A percentile compares a stretch with the other conserved stretches of the same genome.
phyloP scores from a whole-genome alignment of 352 stramenopile genomes.

The Globisporangium parvum region DNA sequence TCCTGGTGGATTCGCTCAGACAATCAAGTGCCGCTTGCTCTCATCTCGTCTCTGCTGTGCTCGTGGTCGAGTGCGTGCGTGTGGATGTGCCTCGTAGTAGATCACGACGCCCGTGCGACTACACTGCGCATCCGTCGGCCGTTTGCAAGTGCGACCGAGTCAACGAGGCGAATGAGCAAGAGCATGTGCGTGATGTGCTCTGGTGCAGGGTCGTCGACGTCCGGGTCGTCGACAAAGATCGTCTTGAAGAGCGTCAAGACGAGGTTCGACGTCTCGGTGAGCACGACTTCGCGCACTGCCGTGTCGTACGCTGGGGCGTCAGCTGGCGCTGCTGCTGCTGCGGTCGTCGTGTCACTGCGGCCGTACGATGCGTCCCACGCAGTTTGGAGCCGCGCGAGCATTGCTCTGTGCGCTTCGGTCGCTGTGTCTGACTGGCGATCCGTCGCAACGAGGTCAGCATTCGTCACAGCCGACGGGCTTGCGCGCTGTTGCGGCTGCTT shows the following conservation, averaged over 20 bases:
- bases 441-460: background rate
- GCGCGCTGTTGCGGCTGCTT: conserved; percentile 8
- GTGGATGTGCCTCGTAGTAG: too few species aligned
- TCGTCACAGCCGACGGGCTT: background rate
- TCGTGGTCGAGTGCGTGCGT: too few species aligned
- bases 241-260: conserved; percentile 48
- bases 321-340: background rate
- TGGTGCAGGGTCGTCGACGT: conserved; percentile 17
- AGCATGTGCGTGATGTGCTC: conserved; percentile 31
- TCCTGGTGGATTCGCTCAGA: too few species aligned
- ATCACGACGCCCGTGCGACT: too few species aligned
- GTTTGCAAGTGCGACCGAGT: conserved; percentile 29
- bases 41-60: too few species aligned
- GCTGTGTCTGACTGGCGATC: background rate
- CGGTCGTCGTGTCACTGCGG: background rate
- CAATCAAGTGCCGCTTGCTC: background rate
- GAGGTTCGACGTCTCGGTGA: conserved; percentile 50
- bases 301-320: conserved; percentile 18
- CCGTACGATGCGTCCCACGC: conserved; percentile 13
- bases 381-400: conserved; percentile 21
- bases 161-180: conserved; percentile 37
- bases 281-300: conserved; percentile 30
- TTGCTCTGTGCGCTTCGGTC: conserved; percentile 4
- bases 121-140: conserved; percentile 15
- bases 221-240: conserved; percentile 29